Base-by-base conservation (phyloP, 2,329 filamentous ascomycete species). In the Venturia nashicola region DNA sequence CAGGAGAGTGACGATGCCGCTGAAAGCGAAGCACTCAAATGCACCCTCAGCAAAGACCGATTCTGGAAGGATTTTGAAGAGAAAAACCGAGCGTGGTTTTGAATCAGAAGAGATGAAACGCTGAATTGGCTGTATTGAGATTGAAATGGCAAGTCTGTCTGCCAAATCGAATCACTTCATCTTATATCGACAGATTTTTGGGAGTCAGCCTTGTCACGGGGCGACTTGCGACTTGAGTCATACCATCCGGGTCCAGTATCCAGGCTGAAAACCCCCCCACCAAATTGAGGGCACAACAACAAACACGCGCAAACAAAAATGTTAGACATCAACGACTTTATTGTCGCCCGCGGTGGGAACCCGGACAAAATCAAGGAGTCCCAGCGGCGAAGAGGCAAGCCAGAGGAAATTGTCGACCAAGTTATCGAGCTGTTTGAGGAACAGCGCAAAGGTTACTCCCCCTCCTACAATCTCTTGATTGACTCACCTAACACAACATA, bases 321-420 rank as follows among this genome's bases (percentile, higher is more conserved):
- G 75, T 66, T 78, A 65, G 76, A 77, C 71, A 74, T 79, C 65
- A 78, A 80, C 71, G 79, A 81, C 71, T 81, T 81, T 72, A 80
- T 81, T 70, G 73, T 83, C 73, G 91, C 97, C 76, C 89, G 91
- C 70, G 94, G 93, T 69, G 94, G 94, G 70, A 86, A 97, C 78
- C 90, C 91, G 18, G 88, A 96, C 73, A 87, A 86, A 79, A 94
- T 99, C 76, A 89, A 89, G 75, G 91, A 97, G 76, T 94, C 89
- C 68, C 94, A 99, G 78, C 85, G 88, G 70, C 86, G 86, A 73
- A 87, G 94, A 70, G 84, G 86, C 79, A 92, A 90, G 60, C 82
- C 86, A 16, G 89, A 91, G 71, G 89, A 91, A 72, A 80, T 88
- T 59, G 93, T 99, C 34, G 93, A 99, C 78, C 88, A 96, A 78